Evolutionary conservation across 306 rosid genomes (phyloP).

Genomic region (Malus sieversii): DNA sequence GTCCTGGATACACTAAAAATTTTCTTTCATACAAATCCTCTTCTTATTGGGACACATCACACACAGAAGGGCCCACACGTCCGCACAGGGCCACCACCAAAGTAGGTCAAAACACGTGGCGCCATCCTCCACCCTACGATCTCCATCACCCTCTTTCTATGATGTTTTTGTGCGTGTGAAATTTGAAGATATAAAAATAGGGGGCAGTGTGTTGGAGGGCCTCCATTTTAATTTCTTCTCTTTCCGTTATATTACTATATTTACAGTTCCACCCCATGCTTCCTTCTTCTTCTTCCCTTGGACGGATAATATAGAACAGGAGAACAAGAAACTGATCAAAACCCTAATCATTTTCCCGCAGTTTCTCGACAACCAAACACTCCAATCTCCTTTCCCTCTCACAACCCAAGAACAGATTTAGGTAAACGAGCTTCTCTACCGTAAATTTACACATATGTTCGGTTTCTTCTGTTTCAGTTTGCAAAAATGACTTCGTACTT

Average conservation of each 20-base stretch:
- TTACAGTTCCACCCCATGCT: conserved; percentile 3
- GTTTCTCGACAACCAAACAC: background rate
- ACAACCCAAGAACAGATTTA: no score
- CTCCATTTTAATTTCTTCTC: background rate
- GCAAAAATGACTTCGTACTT: conserved; percentile 20
- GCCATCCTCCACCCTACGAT: background rate
- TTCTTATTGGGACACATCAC: background rate
- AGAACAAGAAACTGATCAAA: background rate
- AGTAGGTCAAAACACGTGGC: conserved; percentile 18
- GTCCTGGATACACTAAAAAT: no score
- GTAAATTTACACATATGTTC: background rate
- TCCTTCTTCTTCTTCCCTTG: no score
- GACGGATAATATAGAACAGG: background rate
- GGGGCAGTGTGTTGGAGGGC: background rate
- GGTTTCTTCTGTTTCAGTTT: background rate
- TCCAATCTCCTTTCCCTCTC: background rate
- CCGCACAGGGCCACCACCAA: background rate
- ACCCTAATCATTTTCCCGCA: conserved; percentile 8
- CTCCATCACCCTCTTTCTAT: background rate
- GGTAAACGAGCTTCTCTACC: no score
- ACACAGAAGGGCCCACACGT: no score
- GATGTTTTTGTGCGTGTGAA: background rate
- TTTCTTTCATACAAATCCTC: no score
- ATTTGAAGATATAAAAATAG: background rate
- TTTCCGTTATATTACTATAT: conserved; percentile 12